Evolutionary conservation across 169 alveolate genomes (phyloP).

Genomic region (Babesia gibsoni): DNA sequence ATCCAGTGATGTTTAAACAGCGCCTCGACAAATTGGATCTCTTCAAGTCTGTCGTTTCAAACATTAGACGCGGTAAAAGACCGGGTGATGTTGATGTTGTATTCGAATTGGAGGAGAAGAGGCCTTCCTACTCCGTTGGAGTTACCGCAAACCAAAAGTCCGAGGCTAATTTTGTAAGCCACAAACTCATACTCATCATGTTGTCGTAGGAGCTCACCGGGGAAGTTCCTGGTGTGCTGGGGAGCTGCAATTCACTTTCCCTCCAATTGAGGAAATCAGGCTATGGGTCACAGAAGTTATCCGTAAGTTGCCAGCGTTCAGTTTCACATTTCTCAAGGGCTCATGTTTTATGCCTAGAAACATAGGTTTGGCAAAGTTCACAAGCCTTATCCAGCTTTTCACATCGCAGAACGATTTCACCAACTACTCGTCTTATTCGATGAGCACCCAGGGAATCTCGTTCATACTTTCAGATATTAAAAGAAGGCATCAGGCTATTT

Average conservation of each 20-base stretch:
- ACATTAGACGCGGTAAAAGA: slow-evolving; percentile 36
- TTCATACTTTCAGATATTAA: slow-evolving; percentile 35
- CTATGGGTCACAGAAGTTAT: slow-evolving; percentile 21
- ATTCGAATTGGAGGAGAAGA: slow-evolving; percentile 48
- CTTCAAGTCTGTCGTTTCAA: slow-evolving; percentile 37
- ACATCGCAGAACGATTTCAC: slow-evolving; percentile 46
- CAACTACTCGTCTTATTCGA: slow-evolving; percentile 53
- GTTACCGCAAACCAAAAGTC: slow-evolving; percentile 54
- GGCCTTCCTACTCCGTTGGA: slow-evolving; percentile 50
- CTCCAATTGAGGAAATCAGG: slow-evolving; percentile 53
- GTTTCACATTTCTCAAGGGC: slow-evolving; percentile 2
- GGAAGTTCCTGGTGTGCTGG: slow-evolving; percentile 58
- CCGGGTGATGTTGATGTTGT: slow-evolving; percentile 65
- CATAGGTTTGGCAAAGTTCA: slow-evolving; percentile 43
- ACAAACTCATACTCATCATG: neutral
- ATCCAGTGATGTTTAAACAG: neutral
- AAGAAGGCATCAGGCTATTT: slow-evolving; percentile 34
- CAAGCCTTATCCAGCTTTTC: slow-evolving; percentile 50
- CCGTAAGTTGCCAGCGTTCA: slow-evolving; percentile 11
- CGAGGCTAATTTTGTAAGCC: slow-evolving; percentile 50
- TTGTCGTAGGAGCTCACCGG: slow-evolving; percentile 46
- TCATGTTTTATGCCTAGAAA: slow-evolving; percentile 46
- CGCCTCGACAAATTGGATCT: slow-evolving; percentile 30
- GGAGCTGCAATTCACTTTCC: slow-evolving; percentile 46
- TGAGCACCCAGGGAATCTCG: slow-evolving; percentile 41